These are phyloP conservation scores for Moricandia arvensis DNA, from an alignment of 345 rosid species.

Conservation along the genomic window DNA sequence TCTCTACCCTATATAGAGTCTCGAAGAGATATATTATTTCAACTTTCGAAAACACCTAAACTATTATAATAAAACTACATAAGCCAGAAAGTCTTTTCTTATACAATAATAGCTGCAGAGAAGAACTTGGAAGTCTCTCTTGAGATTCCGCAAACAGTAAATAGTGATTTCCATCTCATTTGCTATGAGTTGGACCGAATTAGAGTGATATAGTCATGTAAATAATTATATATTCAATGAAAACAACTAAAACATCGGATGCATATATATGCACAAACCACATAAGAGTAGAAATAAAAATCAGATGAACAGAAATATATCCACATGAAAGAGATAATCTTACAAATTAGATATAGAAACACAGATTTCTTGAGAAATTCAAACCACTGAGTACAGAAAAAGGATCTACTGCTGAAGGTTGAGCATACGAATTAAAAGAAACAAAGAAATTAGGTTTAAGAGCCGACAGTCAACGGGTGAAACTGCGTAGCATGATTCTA, in stretches of 20 bases:
- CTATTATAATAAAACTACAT: background rate
- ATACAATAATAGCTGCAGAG: background rate
- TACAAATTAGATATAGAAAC: background rate
- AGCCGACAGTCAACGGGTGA: constrained; percentile 74
- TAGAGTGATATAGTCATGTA: constrained; percentile 6
- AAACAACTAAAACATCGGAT: background rate
- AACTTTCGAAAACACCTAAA: constrained; percentile 25
- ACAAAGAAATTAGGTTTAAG: constrained; percentile 35
- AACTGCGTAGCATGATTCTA: constrained; percentile 90
- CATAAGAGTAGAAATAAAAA: background rate
- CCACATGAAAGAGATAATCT: background rate
- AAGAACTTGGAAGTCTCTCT: constrained; percentile 17
- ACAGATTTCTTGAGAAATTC: background rate
- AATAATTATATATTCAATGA: constrained; percentile 6
- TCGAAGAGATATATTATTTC: background rate
- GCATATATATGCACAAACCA: constrained; percentile 10
- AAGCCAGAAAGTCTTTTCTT: background rate
- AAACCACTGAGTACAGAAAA: background rate
- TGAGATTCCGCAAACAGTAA: constrained; percentile 18
- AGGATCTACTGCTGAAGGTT: background rate
- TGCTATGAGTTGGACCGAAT: background rate
- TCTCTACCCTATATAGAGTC: background rate
- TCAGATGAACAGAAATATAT: background rate
- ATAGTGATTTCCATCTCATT: background rate
- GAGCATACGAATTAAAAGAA: background rate